These are phyloP conservation scores for Lojkania enalia DNA, from an alignment of 2,329 filamentous ascomycete species.

Conservation along the genomic window DNA sequence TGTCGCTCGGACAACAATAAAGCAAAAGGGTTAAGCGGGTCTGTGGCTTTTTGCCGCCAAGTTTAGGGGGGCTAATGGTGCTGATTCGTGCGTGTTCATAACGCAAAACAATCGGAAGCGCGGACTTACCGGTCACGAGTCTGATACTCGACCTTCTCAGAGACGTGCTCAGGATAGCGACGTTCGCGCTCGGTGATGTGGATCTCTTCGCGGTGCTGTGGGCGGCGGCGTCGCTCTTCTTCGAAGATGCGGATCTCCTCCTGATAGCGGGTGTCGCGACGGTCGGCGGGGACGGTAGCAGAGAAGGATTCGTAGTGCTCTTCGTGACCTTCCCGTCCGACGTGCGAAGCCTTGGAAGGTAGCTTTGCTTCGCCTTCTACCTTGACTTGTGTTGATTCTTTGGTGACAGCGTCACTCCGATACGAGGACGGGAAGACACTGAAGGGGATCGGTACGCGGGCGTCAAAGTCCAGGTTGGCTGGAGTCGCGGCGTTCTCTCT, in stretches of 20 bases:
- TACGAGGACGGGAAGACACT: constrained; percentile 99
- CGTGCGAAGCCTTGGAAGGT: constrained; percentile 71
- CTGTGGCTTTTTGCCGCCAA: constrained; percentile 39
- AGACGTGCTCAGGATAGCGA: constrained; percentile 22
- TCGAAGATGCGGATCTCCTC: constrained; percentile 86
- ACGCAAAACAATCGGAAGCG: constrained; percentile 26
- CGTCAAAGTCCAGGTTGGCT: constrained; percentile 99
- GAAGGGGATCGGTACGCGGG: constrained; percentile 95
- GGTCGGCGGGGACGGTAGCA: constrained; percentile 59
- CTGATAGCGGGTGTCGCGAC: constrained; percentile 63
- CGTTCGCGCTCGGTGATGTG: constrained; percentile 38
- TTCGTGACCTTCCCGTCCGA: constrained; percentile 97
- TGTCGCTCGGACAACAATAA: constrained; percentile 48
- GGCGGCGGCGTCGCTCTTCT: constrained; percentile 75
- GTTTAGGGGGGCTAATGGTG: constrained; percentile 38
- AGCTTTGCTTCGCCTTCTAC: constrained; percentile 88
- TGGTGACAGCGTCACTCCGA: constrained; percentile 69
- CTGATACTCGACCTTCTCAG: constrained; percentile 26
- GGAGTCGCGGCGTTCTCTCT: constrained; percentile 76
- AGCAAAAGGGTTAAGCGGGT: constrained; percentile 37
- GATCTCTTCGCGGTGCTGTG: constrained; percentile 50
- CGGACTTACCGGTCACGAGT: constrained; percentile 34
- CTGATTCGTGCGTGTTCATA: constrained; percentile 37
- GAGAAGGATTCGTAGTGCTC: constrained; percentile 65
- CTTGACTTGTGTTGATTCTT: constrained; percentile 70